Base-by-base conservation (phyloP, 176 grass and related monocot species). In the Otatea glauca region DNA sequence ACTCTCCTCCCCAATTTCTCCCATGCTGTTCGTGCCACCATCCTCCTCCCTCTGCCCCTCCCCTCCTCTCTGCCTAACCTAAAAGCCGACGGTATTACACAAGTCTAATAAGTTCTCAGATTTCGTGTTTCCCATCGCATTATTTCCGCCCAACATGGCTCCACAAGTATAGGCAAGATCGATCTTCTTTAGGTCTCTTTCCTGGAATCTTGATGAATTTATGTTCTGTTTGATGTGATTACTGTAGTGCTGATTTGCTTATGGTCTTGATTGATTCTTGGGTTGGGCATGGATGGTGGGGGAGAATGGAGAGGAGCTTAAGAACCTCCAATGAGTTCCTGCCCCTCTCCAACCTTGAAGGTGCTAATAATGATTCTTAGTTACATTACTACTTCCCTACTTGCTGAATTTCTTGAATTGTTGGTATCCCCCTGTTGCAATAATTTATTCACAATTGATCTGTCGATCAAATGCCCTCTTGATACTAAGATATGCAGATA, bases 251-350 rank as follows among this genome's bases (percentile, higher is more conserved):
- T 76, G 59, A 79, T 35, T 42, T 23, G 27, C 3, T 78, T 27
- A 0, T 43, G 38, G 5, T 80, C 17, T 54, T 78, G 68, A 20
- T 53, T 60, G 68, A 23, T 76, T 88, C 45, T 72, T 70, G 42
- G 25, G 5, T 45, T 83, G 95, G 93, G 89, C 62, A 41, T 98
- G 93, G 93, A 64, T 95, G 29, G 75, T 98, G 67, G 96, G 88
- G 84, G 88, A 95, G 83, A 76, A 68, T 7, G 87, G 80, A 9
- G 83, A 92, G 83, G 91, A 92, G 76, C 86, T 92, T 72, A 82
- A 83, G 20, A 85, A 72, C 41, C 84, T n/a, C 83, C 75, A 88
- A 78, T 42, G 85, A 92, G 54, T 64, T 90, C 75, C 43, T 94
- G 54, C 77, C 89, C 41, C 51, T 94, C 79, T 90, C 77, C 86